phyloP scores from a whole-genome alignment of 1,284 basidiomycete species.

The Wallemia ichthyophaga region DNA sequence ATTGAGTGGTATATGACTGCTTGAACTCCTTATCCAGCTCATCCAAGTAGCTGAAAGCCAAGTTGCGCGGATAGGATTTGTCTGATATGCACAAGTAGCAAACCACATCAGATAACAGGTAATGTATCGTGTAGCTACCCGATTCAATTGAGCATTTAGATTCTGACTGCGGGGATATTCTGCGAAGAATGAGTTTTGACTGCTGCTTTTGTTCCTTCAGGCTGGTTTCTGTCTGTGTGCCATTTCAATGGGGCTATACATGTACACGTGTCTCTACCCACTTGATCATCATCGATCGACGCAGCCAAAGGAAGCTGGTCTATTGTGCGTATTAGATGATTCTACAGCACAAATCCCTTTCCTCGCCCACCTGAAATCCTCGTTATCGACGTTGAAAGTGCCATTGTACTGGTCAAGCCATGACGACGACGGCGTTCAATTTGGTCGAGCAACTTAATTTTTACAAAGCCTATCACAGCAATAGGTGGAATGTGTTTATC shows the following conservation, averaged over 20 bases:
- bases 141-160: constrained; percentile 90
- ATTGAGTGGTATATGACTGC: constrained; percentile 62
- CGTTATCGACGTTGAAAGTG: constrained; percentile 52
- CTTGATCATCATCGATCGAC: constrained; percentile 81
- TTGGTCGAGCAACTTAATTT: constrained; percentile 34
- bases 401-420: constrained; percentile 13
- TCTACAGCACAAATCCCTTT: too few relatives aligned
- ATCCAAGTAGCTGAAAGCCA: constrained; percentile 90
- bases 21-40: constrained; percentile 90
- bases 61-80: constrained; percentile 85
- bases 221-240: constrained; percentile 48
- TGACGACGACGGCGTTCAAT: background rate
- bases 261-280: constrained; percentile 14
- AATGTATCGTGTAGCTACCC: constrained; percentile 76
- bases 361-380: constrained; percentile 62
- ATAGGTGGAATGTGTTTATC: constrained; percentile 43
- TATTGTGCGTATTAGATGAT: background rate
- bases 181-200: constrained; percentile 78
- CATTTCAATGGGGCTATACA: background rate
- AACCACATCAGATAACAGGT: constrained; percentile 74
- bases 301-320: constrained; percentile 78
- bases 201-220: constrained; percentile 96
- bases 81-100: constrained; percentile 87
- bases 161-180: constrained; percentile 75
- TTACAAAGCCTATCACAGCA: constrained; percentile 63